Evolutionary conservation across 1,139 yeast species (phyloP).

Genomic region (Sugiyamaella pinicola): DNA sequence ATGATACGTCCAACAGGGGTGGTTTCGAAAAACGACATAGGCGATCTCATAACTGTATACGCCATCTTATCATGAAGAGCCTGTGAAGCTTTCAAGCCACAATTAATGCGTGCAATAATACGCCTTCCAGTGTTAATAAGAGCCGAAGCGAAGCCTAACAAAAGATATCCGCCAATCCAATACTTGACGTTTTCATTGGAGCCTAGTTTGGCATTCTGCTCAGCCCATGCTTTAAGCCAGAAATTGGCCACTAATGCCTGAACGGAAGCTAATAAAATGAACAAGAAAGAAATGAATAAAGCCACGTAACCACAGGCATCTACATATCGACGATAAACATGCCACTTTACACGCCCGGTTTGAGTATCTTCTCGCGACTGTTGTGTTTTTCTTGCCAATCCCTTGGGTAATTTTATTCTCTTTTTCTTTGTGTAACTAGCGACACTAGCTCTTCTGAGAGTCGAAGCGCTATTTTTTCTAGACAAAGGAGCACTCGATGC

Average conservation of each 20-base stretch:
- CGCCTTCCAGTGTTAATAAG: conserved; percentile 61
- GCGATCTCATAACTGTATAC: conserved; percentile 71
- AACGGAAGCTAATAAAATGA: conserved; percentile 51
- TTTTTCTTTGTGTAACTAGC: conserved; percentile 51
- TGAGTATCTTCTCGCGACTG: conserved; percentile 62
- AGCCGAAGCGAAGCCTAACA: conserved; percentile 66
- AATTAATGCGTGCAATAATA: conserved; percentile 70
- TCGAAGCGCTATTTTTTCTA: conserved; percentile 38
- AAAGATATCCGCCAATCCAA: conserved; percentile 71
- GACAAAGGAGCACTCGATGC: conserved; percentile 21
- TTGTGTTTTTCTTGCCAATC: conserved; percentile 33
- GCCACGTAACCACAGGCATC: conserved; percentile 79
- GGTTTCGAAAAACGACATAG: conserved; percentile 66
- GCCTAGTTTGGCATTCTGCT: conserved; percentile 67
- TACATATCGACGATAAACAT: conserved; percentile 74
- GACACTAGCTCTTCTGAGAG: conserved; percentile 70
- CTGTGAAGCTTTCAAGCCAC: conserved; percentile 81
- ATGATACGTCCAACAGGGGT: conserved; percentile 72
- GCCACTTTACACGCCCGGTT: conserved; percentile 88
- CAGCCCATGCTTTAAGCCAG: conserved; percentile 97
- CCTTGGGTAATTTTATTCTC: conserved; percentile 25
- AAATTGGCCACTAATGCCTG: conserved; percentile 60
- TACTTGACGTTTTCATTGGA: conserved; percentile 65
- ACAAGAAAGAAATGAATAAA: conserved; percentile 52
- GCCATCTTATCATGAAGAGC: conserved; percentile 82